Percentiles rank a stretch among this genome's conserved stretches.
These are phyloP conservation scores for Mucor mucedo DNA, from an alignment of 371 early-diverging fungal genomes.

Conservation along the genomic window DNA sequence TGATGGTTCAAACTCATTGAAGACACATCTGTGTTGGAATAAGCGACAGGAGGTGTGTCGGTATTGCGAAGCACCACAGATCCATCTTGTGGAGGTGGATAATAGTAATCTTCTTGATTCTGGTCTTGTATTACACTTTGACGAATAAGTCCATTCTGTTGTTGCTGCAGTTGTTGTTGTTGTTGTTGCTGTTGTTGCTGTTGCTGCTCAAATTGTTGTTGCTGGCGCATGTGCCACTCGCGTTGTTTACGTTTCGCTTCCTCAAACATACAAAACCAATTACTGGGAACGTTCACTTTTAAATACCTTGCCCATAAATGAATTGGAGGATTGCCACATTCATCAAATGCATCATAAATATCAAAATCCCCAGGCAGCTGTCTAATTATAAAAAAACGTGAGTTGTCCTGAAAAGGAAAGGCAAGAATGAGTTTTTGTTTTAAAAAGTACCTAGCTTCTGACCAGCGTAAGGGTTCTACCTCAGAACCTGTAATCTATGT, in stretches of 20 bases:
- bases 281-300: conserved; percentile 35
- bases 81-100: neutral
- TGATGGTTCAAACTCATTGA: conserved; percentile 15
- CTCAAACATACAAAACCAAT: conserved; percentile 55
- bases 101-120: conserved; percentile 11
- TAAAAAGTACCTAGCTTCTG: conserved; percentile 42
- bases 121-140: conserved; percentile 10
- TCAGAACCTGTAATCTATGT: conserved; percentile 33
- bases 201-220: conserved; percentile 10
- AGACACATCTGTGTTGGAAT: conserved; percentile 31
- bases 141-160: neutral
- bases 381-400: conserved; percentile 20
- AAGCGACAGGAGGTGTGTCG: conserved; percentile 1
- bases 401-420: neutral
- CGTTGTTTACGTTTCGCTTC: conserved; percentile 49
- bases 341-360: conserved; percentile 51
- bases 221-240: conserved; percentile 29
- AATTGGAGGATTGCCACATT: conserved; percentile 52
- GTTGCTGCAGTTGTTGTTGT: conserved; percentile 11
- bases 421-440: conserved; percentile 2
- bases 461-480: conserved; percentile 50
- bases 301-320: conserved; percentile 45
- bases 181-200: neutral
- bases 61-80: neutral
- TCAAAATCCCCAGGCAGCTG: conserved; percentile 53